Conservation (phyloP, 768 basidiomycete genomes). For the Chalciporus chontae region DNA sequence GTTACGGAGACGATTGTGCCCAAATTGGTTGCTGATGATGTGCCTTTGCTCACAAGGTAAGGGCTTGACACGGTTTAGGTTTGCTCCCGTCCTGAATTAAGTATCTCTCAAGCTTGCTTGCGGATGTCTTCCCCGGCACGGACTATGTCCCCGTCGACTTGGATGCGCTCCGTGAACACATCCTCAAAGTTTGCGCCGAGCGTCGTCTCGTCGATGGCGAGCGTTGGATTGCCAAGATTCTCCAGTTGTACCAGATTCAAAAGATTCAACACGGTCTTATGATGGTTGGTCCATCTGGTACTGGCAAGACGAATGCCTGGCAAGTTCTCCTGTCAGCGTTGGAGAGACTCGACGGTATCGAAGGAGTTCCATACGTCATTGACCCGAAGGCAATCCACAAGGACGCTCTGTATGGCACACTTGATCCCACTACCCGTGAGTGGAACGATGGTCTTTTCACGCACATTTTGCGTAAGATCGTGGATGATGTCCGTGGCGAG, state of each 20-base stretch:
- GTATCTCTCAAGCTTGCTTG: constrained; percentile 60
- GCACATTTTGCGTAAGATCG: constrained; percentile 94
- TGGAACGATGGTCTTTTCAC: constrained; percentile 99
- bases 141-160: constrained; percentile 89
- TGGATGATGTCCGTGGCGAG: constrained; percentile 97
- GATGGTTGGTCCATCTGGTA: constrained; percentile 99
- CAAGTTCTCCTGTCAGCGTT: constrained; percentile 87
- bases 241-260: constrained; percentile 98
- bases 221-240: constrained; percentile 90
- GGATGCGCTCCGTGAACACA: constrained; percentile 79
- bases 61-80: constrained; percentile 12
- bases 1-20: constrained; percentile 98
- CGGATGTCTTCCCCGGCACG: constrained; percentile 97
- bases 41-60: constrained; percentile 88
- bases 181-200: constrained; percentile 82
- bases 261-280: constrained; percentile 99
- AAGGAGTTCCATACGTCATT: constrained; percentile 94
- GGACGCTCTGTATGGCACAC: constrained; percentile 93
- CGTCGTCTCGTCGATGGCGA: constrained; percentile 83
- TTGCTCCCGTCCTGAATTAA: neutral
- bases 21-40: constrained; percentile 96
- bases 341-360: constrained; percentile 85
- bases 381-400: constrained; percentile 99
- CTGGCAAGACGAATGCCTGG: constrained; percentile 97
- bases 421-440: constrained; percentile 95